Evolutionary conservation across 1,284 basidiomycete genomes (phyloP), one percentile per base, ranked within the genome.

Genomic region (Rhodotorula sp.): DNA sequence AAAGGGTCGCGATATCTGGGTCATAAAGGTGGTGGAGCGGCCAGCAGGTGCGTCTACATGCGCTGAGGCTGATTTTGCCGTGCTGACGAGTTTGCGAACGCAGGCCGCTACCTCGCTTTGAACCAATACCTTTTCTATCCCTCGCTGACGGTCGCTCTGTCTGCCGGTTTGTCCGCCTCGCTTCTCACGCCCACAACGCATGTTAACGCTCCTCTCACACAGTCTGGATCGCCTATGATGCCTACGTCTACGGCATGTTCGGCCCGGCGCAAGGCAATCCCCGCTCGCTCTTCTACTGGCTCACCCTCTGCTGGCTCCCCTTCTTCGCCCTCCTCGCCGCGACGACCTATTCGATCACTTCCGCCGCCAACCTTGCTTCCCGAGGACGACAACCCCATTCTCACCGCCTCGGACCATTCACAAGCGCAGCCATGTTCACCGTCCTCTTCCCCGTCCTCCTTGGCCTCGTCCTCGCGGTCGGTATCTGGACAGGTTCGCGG

Each of bases 41-140:
- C 69, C 69, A 13, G 47, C 61, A 48, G 67, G 67, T 67, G 20
- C 39, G 61, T 30, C 6, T 15, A 4, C 6, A 11, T 22, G 22
- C 17, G 13, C 10, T 6, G 44, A 17, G 19, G n/a, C 30, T 5
- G 19, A 49, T 17, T n/a, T 13, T 15, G 22, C 44, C 24, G 30
- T 11, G 5, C 29, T 52, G 29, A n/a, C 34, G 2, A 19, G 29
- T 8, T 10, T 7, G 10, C 17, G 48, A 24, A 19, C 11, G 30
- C 53, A 64, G 69, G 65, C 7, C 47, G 46, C 32, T 71, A 67
- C 29, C 29, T 71, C 32, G 47, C 55, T 20, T 10, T 64, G 2
- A 67, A 71, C 44, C 69, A 71, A 30, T 64, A 71, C 44, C 22
- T 61, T 2, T 27, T n/a, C 29, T 71, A 67, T 34, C 69, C 69